Conservation (phyloP, 768 basidiomycete species). For the Rossbeevera mucosa region DNA sequence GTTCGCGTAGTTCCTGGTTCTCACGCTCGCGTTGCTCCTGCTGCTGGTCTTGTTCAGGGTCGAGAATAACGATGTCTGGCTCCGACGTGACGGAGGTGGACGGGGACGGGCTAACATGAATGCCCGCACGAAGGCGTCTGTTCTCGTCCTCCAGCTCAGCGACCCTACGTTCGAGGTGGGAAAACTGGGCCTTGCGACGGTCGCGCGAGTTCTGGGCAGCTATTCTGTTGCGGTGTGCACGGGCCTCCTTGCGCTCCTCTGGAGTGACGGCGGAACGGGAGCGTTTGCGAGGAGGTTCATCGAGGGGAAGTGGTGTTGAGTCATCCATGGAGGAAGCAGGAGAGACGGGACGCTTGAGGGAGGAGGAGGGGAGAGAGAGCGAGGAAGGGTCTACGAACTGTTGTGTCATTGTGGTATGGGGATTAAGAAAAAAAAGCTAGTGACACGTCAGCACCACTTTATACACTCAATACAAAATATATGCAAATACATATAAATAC, state of each 20-base stretch:
- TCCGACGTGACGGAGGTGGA: constrained; percentile 12
- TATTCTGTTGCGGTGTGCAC: constrained; percentile 88
- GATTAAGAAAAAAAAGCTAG: no score
- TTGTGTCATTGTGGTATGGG: constrained; percentile 21
- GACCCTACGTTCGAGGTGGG: constrained; percentile 61
- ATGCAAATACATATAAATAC: constrained; percentile 22
- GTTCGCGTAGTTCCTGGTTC: constrained; percentile 70
- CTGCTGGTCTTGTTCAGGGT: constrained; percentile 27
- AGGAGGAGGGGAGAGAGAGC: constrained; percentile 36
- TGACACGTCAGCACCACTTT: constrained; percentile 28
- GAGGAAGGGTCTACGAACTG: constrained; percentile 37
- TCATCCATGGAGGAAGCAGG: constrained; percentile 22
- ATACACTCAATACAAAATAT: constrained; percentile 20
- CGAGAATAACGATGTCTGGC: constrained; percentile 22
- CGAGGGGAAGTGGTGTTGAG: constrained; percentile 5
- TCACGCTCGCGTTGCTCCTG: constrained; percentile 51
- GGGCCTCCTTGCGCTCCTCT: constrained; percentile 81
- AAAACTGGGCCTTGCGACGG: constrained; percentile 80
- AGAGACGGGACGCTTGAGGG: constrained; percentile 26
- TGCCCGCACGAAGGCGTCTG: constrained; percentile 59
- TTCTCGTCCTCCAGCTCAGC: constrained; percentile 83
- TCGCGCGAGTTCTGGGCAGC: constrained; percentile 93
- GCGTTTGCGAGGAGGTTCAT: constrained; percentile 69
- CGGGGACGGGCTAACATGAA: constrained; percentile 25
- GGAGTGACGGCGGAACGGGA: constrained; percentile 56